These are phyloP conservation scores for Lactifluus rugatus DNA, from an alignment of 768 basidiomycete species.

Conservation along the genomic window DNA sequence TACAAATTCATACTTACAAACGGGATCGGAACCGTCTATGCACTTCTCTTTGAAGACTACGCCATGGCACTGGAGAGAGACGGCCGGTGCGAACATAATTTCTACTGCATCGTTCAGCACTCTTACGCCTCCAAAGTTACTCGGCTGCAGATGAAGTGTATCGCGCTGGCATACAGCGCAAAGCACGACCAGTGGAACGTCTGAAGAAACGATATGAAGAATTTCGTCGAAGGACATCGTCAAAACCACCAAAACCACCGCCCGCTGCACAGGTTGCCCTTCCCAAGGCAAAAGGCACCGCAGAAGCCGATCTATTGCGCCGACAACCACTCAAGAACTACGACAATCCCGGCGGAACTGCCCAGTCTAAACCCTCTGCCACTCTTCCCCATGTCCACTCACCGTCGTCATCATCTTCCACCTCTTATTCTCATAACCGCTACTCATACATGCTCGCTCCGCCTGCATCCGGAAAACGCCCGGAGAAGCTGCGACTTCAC, in stretches of 20 bases:
- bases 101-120: not conserved
- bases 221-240: conserved; percentile 37
- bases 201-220: conserved; percentile 74
- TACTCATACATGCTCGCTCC: conserved; percentile 71
- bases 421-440: conserved; percentile 27
- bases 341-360: not conserved
- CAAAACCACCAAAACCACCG: conserved; percentile 1
- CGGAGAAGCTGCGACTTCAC: conserved; percentile 62
- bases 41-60: conserved; percentile 86
- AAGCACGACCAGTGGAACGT: conserved; percentile 73
- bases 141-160: conserved; percentile 77
- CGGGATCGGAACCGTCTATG: conserved; percentile 56
- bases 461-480: conserved; percentile 55
- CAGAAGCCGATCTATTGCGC: conserved; percentile 17
- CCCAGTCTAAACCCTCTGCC: conserved; percentile 23
- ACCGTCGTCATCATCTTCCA: conserved; percentile 18
- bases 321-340: conserved; percentile 18
- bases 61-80: conserved; percentile 66
- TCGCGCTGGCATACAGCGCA: conserved; percentile 69
- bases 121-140: conserved; percentile 36
- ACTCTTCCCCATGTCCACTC: conserved; percentile 24
- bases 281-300: conserved; percentile 16
- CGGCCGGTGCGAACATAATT: conserved; percentile 47
- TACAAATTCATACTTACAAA: conserved; percentile 43
- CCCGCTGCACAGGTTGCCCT: conserved; percentile 6